phyloP scores from a whole-genome alignment of 441 rosid species.

The Capsella rubella region DNA sequence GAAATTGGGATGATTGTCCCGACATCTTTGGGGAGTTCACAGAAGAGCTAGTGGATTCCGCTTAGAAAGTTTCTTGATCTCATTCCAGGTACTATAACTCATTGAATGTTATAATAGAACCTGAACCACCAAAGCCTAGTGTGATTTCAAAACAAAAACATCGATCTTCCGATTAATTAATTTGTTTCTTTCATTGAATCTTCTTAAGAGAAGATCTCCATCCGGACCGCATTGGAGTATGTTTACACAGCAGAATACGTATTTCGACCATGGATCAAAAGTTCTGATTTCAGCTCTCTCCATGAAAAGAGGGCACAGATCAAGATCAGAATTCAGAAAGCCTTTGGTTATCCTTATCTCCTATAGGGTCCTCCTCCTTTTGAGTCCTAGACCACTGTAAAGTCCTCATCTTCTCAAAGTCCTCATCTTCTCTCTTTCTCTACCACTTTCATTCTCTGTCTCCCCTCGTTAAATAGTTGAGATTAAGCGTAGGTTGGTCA shows the following conservation, averaged over 20 bases:
- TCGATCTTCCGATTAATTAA: not conserved
- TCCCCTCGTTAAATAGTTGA: constrained; percentile 31
- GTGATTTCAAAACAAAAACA: not conserved
- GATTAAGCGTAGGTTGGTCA: constrained; percentile 33
- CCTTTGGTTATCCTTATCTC: constrained; percentile 12
- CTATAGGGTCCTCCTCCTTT: not conserved
- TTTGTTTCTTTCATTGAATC: constrained; percentile 7
- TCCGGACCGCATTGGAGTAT: constrained; percentile 21
- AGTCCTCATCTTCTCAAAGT: constrained; percentile 35
- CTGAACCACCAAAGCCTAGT: not conserved
- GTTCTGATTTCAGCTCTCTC: constrained; percentile 8
- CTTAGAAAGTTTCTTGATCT: constrained; percentile 41
- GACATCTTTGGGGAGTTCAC: constrained; percentile 80
- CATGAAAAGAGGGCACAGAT: constrained; percentile 8
- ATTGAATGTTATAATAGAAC: not conserved
- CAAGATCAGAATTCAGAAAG: constrained; percentile 11
- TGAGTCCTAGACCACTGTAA: constrained; percentile 38
- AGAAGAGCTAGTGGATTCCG: constrained; percentile 53
- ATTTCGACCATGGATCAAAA: constrained; percentile 5
- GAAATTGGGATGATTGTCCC: constrained; percentile 82
- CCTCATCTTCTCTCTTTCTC: constrained; percentile 4
- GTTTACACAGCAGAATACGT: constrained; percentile 22
- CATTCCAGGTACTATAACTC: constrained; percentile 28
- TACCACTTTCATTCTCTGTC: not conserved
- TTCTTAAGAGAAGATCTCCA: constrained; percentile 6